These are phyloP conservation scores for Cnidoscolus chayamansa DNA, from an alignment of 441 rosid genomes.

Conservation along the genomic window DNA sequence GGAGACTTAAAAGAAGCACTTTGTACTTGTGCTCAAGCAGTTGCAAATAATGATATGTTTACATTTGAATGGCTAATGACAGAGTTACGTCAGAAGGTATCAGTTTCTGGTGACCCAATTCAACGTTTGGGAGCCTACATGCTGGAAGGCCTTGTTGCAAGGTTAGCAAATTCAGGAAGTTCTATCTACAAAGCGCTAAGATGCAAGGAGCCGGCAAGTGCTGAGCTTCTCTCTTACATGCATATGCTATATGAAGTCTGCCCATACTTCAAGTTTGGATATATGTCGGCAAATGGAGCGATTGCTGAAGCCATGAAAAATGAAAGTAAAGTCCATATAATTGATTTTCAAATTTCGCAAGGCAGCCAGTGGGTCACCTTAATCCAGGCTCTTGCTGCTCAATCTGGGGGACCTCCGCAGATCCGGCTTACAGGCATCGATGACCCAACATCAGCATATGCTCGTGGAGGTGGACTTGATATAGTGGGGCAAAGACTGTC, in stretches of 20 bases:
- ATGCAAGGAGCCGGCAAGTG: constrained; percentile 77
- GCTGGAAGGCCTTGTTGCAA: constrained; percentile 83
- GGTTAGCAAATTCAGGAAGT: constrained; percentile 76
- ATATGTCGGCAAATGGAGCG: constrained; percentile 90
- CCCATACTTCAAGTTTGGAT: constrained; percentile 93
- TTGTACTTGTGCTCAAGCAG: constrained; percentile 69
- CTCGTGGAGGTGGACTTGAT: constrained; percentile 78
- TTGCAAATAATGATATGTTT: constrained; percentile 48
- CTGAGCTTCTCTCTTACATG: constrained; percentile 81
- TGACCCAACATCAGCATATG: constrained; percentile 69
- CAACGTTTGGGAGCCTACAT: constrained; percentile 88
- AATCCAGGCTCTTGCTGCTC: constrained; percentile 78
- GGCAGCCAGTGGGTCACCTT: constrained; percentile 90
- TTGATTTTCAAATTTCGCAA: constrained; percentile 79
- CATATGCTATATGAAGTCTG: constrained; percentile 79
- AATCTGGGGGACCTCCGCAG: constrained; percentile 80
- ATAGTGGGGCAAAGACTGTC: constrained; percentile 66
- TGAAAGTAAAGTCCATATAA: constrained; percentile 66
- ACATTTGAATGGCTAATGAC: constrained; percentile 57
- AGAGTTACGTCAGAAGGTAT: constrained; percentile 67
- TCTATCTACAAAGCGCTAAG: constrained; percentile 68
- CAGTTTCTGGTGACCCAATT: constrained; percentile 82
- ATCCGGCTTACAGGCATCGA: constrained; percentile 82
- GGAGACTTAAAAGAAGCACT: constrained; percentile 72
- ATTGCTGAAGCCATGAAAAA: constrained; percentile 85